phyloP scores from a whole-genome alignment of 805 yeast genomes.

The Lipomyces orientalis region DNA sequence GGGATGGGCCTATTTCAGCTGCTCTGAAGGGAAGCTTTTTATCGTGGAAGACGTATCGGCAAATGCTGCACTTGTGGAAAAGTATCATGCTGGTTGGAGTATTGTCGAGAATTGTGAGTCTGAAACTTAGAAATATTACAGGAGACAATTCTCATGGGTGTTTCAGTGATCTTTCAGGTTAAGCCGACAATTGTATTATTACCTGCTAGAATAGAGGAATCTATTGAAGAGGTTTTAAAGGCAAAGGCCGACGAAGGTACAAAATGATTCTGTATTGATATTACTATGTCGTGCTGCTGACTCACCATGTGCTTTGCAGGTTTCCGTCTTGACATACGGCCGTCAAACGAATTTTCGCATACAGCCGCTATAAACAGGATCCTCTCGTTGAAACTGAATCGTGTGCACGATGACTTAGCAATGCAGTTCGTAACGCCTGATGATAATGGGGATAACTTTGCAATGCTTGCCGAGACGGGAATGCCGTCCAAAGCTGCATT shows the following conservation, averaged over 20 bases:
- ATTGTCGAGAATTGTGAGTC: conserved; percentile 21
- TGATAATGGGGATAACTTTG: conserved; percentile 3
- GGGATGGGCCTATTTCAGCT: conserved; percentile 24
- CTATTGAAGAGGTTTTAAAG: conserved; percentile 24
- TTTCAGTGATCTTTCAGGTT: conserved; percentile 29
- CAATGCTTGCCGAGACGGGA: neutral
- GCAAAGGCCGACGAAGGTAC: neutral
- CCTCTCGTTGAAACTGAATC: conserved; percentile 12
- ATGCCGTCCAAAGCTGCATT: neutral
- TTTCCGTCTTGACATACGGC: conserved; percentile 24
- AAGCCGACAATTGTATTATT: conserved; percentile 28
- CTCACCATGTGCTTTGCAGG: neutral
- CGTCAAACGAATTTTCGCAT: conserved; percentile 26
- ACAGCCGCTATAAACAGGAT: conserved; percentile 20
- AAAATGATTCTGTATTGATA: neutral
- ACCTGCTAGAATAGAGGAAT: conserved; percentile 28
- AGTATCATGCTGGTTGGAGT: conserved; percentile 27
- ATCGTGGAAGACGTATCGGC: conserved; percentile 29
- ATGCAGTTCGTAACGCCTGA: conserved; percentile 10
- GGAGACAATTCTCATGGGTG: neutral
- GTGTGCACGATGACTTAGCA: neutral
- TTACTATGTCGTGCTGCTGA: neutral
- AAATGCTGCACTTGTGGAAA: conserved; percentile 27
- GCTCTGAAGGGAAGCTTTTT: conserved; percentile 21
- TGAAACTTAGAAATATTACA: neutral